Evolutionary conservation across 2,329 filamentous ascomycete genomes (phyloP), one percentile per base, ranked within the genome.

Genomic region (Fusarium oxysporum): DNA sequence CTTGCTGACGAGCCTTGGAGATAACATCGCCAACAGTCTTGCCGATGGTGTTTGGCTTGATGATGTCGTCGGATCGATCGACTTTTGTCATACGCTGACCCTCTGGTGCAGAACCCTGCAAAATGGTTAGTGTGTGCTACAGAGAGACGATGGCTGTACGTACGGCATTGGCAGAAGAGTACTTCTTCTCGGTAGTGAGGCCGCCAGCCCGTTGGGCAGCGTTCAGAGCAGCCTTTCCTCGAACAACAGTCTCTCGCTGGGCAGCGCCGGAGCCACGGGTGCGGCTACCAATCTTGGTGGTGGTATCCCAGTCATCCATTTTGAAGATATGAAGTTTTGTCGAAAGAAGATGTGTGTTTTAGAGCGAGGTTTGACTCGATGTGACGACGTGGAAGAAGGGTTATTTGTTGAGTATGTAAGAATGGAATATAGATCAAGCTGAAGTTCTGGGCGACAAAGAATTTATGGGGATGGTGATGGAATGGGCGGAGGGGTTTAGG

Each of bases 1-100:
- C 92, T 81, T 92, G 90, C 81, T 91, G 91, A 74, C 96, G 93
- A 62, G 93, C 90, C 79, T 92, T 89, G 79, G 91, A 89, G 85
- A 98, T 98, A 74, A 92, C 93, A 75, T 93, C 90, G 79, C 93
- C 94, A 74, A 98, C 94, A 63, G 89, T 87, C 79, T 89, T 88
- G 81, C 95, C 94, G 66, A 98, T 88, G 51, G 94, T 97, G 86
- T 97, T 97, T 80, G 95, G 95, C 87, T 97, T 97, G 85, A 98
- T 92, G 85, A 98, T 97, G 82, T 98, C 96, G 87, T 98, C 95
- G 82, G 91, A 92, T 77, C 96, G 95, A 88, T 98, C 96, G 83
- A 99, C 95, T 88, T 98, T 98, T 76, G 96, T 98, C 75, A 98
- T 89, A 81, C 94, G 95, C 86, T 99, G 96, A 78, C 96, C 96